phyloP scores from a whole-genome alignment of 805 yeast genomes.

The Lachancea lanzarotensis region DNA sequence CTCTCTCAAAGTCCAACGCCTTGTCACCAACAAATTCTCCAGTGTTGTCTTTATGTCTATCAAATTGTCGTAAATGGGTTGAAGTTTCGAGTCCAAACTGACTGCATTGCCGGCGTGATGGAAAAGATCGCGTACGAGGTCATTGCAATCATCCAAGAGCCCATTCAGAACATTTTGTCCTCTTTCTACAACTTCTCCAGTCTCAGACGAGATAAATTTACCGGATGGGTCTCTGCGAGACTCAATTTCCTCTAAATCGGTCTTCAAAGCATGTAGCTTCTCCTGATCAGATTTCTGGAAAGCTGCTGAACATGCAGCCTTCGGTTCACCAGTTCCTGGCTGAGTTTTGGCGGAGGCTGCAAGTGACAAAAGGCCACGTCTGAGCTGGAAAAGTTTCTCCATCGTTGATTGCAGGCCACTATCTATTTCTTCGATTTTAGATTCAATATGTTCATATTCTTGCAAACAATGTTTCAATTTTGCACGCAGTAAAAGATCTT shows the following conservation, averaged over 20 bases:
- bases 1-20: constrained; percentile 96
- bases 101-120: constrained; percentile 31
- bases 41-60: constrained; percentile 62
- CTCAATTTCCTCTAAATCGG: constrained; percentile 40
- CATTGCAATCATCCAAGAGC: constrained; percentile 75
- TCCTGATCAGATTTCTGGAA: constrained; percentile 23
- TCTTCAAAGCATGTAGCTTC: constrained; percentile 30
- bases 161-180: constrained; percentile 57
- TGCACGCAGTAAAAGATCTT: constrained; percentile 52
- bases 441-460: constrained; percentile 51
- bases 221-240: constrained; percentile 50
- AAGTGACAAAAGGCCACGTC: constrained; percentile 53
- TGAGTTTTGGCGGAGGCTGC: constrained; percentile 35
- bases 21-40: constrained; percentile 79
- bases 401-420: constrained; percentile 45
- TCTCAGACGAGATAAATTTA: constrained; percentile 39
- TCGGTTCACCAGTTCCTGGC: constrained; percentile 4
- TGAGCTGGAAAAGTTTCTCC: constrained; percentile 53
- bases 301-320: constrained; percentile 13
- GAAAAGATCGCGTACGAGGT: constrained; percentile 61
- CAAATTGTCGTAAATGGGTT: constrained; percentile 57
- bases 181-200: constrained; percentile 30
- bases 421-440: constrained; percentile 47
- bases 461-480: constrained; percentile 60
- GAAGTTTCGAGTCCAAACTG: constrained; percentile 45